Base-by-base conservation (phyloP, 495 filamentous ascomycete species). In the Apodospora peruviana region DNA sequence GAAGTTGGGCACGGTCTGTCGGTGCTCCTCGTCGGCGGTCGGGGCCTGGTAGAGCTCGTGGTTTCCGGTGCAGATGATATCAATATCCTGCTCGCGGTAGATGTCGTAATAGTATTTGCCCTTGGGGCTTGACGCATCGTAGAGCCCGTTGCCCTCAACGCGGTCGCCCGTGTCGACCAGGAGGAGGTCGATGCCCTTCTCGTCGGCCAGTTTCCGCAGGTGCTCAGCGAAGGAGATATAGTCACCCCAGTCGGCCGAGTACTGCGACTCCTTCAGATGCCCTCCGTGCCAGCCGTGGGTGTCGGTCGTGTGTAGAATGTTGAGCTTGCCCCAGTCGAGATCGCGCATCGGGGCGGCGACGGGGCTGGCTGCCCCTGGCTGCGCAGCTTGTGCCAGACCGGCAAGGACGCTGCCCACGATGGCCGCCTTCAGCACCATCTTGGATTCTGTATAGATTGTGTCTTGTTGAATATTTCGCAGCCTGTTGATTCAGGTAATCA, bases 221-320 rank as follows among this genome's bases (percentile, higher is more conserved):
- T 88, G 89, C 25, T 82, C 69, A 18, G 90, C 81, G 59, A 98
- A 95, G 9, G 93, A 97, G 55, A 97, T 78, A 67, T 97, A 98
- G 70, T 98, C 93, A 29, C 93, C 93, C 87, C 93, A 96, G 64
- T 97, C 93, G 32, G 89, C 94, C 14, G 89, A 91, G 64, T 88
- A 98, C 21, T 89, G 90, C 1, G 90, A 86, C 82, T 98, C 93
- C 69, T 88, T 85, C 5, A 97, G 71, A 77, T 98, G 93, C 20
- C 93, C 93, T 8, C 80, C 90, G 56, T 91, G 82, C 93, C 93
- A 98, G 56, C 94, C 90, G 73, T 98, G 93, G 17, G 86, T 91
- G 69, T 95, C 87, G 17, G 91, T 96, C 0, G 91, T 95, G 57
- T 95, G 88, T 14, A 98, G 72, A 67, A 98, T 90, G 70, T 97